These are phyloP conservation scores for Coemansia sp. DNA, from an alignment of 192 early-diverging fungal genomes.

Conservation along the genomic window DNA sequence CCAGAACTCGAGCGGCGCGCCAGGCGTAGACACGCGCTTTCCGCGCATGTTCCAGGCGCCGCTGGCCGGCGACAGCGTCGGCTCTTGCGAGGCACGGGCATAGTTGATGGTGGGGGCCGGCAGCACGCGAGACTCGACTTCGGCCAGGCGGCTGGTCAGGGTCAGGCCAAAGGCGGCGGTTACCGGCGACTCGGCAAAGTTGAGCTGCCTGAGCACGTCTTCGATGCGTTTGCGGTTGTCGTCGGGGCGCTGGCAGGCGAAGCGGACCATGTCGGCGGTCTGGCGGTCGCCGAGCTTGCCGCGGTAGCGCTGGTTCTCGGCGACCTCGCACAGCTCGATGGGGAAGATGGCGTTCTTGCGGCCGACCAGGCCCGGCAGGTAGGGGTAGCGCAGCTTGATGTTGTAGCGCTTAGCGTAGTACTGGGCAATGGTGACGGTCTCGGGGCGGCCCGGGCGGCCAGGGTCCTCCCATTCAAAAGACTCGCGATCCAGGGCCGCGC, in stretches of 20 bases:
- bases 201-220: slow-evolving; percentile 65
- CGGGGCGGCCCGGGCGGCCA: slow-evolving; percentile 49
- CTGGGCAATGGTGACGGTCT: slow-evolving; percentile 64
- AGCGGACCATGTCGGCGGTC: slow-evolving; percentile 95
- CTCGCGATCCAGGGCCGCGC: slow-evolving; percentile 64
- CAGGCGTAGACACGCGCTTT: slow-evolving; percentile 68
- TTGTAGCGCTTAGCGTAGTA: slow-evolving; percentile 81
- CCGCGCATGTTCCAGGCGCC: slow-evolving; percentile 90
- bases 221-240: slow-evolving; percentile 81
- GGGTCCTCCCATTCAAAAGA: slow-evolving; percentile 67
- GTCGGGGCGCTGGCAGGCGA: slow-evolving; percentile 81
- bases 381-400: slow-evolving; percentile 68
- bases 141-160: slow-evolving; percentile 64
- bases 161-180: slow-evolving; percentile 74
- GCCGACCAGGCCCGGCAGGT: slow-evolving; percentile 80
- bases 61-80: slow-evolving; percentile 58
- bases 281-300: slow-evolving; percentile 81
- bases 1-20: slow-evolving; percentile 77
- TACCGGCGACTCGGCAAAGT: slow-evolving; percentile 68
- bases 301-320: slow-evolving; percentile 79
- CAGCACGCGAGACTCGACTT: slow-evolving; percentile 75
- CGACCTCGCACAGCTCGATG: slow-evolving; percentile 87
- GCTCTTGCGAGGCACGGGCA: slow-evolving; percentile 47
- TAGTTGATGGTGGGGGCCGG: slow-evolving; percentile 78
- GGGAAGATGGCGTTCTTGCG: slow-evolving; percentile 73